These are phyloP conservation scores for Breviolum minutum DNA, from an alignment of 73 alveolate genomes.

Conservation along the genomic window DNA sequence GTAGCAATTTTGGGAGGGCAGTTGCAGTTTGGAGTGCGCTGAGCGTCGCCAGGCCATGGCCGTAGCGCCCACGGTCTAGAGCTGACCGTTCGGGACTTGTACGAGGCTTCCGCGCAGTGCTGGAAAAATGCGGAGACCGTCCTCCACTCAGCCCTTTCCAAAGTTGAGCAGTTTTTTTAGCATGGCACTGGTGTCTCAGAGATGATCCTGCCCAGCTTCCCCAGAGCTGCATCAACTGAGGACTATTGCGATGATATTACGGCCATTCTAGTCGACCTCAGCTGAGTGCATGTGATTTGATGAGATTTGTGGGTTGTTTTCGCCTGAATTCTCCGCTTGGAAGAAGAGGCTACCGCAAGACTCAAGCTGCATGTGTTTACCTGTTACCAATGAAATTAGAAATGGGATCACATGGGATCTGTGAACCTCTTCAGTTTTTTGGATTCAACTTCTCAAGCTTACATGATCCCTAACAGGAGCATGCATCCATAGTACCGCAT, in stretches of 20 bases:
- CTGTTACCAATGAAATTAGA: too few relatives aligned
- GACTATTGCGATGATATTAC: slow-evolving; percentile 90
- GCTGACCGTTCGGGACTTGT: slow-evolving; percentile 17
- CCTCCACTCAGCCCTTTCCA: background rate
- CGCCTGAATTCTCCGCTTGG: slow-evolving; percentile 17
- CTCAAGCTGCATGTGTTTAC: too few relatives aligned
- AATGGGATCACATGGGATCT: too few relatives aligned
- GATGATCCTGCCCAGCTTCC: too few relatives aligned
- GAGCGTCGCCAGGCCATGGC: background rate
- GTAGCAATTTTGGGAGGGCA: background rate
- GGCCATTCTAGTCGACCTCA: slow-evolving; percentile 27
- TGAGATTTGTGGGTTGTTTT: background rate
- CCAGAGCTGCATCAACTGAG: background rate
- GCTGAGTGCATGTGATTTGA: background rate
- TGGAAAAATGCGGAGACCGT: slow-evolving; percentile 75
- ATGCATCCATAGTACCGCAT: too few relatives aligned
- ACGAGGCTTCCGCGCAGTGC: slow-evolving; percentile 68
- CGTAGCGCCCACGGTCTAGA: background rate
- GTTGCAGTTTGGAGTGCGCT: background rate
- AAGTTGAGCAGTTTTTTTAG: background rate
- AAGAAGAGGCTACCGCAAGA: background rate
- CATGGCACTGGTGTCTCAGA: background rate
- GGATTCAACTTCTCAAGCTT: too few relatives aligned
- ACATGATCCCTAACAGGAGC: too few relatives aligned
- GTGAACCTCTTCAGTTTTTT: too few relatives aligned